These are phyloP conservation scores for Parasitella parasitica DNA, from an alignment of 371 early-diverging fungal species.

Conservation along the genomic window DNA sequence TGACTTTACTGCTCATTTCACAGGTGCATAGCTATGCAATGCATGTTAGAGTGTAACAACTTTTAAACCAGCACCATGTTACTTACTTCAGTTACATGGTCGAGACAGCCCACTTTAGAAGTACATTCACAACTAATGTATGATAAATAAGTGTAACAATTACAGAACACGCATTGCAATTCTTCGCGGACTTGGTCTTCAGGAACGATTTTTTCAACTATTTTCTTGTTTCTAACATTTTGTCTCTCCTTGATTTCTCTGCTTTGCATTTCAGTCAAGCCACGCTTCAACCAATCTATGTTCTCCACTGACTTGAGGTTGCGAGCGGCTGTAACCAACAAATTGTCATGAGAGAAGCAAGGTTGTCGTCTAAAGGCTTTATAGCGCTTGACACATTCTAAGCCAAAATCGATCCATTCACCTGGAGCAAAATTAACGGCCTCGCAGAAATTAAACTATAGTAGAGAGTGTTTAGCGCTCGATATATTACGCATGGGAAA, in stretches of 20 bases:
- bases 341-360: conserved; percentile 93
- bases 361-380: conserved; percentile 76
- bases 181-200: conserved; percentile 47
- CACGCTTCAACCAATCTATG: conserved; percentile 57
- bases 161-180: conserved; percentile 71
- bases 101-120: conserved; percentile 60
- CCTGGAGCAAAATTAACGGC: conserved; percentile 95
- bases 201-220: conserved; percentile 32
- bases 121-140: conserved; percentile 66
- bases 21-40: conserved; percentile 55
- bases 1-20: conserved; percentile 35
- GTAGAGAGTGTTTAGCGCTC: too few relatives aligned
- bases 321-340: conserved; percentile 65
- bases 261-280: conserved; percentile 54
- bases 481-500: not conserved
- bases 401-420: conserved; percentile 90
- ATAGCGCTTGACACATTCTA: conserved; percentile 79
- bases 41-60: not conserved
- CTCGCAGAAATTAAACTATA: conserved; percentile 89
- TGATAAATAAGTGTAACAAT: conserved; percentile 72
- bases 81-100: conserved; percentile 60
- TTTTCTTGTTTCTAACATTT: conserved; percentile 38
- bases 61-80: not conserved
- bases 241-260: conserved; percentile 61
- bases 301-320: conserved; percentile 42